Evolutionary conservation across 805 yeast species (phyloP), one percentile per base, ranked within the genome.

Genomic region (Teunomyces pallodes): DNA sequence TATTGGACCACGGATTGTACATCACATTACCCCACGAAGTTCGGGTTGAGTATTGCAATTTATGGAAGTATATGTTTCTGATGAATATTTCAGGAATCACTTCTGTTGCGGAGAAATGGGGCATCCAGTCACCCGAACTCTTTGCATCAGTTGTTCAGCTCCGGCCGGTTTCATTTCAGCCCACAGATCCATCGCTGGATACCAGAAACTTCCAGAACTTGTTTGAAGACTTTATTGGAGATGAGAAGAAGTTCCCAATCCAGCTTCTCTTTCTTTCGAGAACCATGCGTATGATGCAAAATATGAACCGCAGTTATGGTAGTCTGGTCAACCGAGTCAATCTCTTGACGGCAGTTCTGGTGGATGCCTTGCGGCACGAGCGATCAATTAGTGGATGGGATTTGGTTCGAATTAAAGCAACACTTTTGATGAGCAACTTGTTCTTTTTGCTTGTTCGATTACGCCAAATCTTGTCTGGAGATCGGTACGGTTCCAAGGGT

Each of bases 1-100:
- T 87, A 43, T 64, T 87, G 40, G 95, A 87, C 60, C 92, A 86
- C 60, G 95, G 95, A 0, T 67, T 87, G 24, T 87, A 85, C 56
- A 79, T 86, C 16, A 65, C 71, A 16, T 75, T 85, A 49, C 65
- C 74, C 2, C 77, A 70, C 6, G 61, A 69, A 36, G 81, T 87
- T 57, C 69, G 83, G 47, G 54, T 58, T 31, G 79, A 84, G 57
- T 86, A 87, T 60, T 70, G 83, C 46, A 64, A 68, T 32, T 70
- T 87, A 31, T 87, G 94, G 92, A 76, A 77, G 47, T 74, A 76
- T 36, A 62, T 86, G 50, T 81, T 85, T 57, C 75, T 77, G 45
- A 68, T 79, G 13, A 79, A 87, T 57, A 64, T 61, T 30, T 59
- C 63, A 5, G 80, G 75, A 16, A 69, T 87, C 6, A 67, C 67